Base-by-base conservation (phyloP, 2,329 filamentous ascomycete genomes). In the Pseudocercospora cruenta region DNA sequence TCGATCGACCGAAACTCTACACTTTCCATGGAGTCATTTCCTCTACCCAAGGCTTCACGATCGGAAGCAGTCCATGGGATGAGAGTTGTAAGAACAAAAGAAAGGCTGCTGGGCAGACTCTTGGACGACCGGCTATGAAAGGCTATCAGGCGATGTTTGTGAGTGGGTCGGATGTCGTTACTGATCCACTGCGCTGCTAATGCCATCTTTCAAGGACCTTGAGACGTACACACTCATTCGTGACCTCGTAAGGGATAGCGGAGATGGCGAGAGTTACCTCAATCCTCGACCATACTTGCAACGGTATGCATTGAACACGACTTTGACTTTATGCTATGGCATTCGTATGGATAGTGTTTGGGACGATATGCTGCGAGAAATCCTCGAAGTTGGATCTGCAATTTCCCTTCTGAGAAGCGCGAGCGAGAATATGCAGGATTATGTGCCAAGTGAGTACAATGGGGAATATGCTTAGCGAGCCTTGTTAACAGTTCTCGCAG, bases 341-440 rank as follows among this genome's bases (percentile, higher is more conserved):
- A 85, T 85, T 45, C 80, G 84, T 1, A 86, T 86, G 84, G 83
- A 86, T 70, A 79, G 76, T 4, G 82, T 85, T 0, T 85, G 84
- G 68, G 85, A 86, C 60, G 79, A 80, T 0, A 75, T 86, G 55
- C 74, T 86, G 8, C 78, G 83, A 3, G 84, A 86, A 71, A 85
- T 86, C 39, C 76, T 86, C 0, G 76, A 86, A 65, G 84, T 86
- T 3, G 84, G 83, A 0, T 84, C 82, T 0, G 82, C 83, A 0
- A 86, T 86, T 57, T 82, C 79, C 1, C 76, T 85, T 0, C 73
- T 86, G 2, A 79, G 84, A 4, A 83, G 80, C 61, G 83, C 84
- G 0, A 83, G 81, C 0, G 84, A 86, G 72, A 86, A 86, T 66
- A 80, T 80, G 26, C 84, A 86, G 70, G 84, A 86, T 65, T 86